Conservation (phyloP, 78 protist genomes). For the Cavenderia fasciculata region DNA sequence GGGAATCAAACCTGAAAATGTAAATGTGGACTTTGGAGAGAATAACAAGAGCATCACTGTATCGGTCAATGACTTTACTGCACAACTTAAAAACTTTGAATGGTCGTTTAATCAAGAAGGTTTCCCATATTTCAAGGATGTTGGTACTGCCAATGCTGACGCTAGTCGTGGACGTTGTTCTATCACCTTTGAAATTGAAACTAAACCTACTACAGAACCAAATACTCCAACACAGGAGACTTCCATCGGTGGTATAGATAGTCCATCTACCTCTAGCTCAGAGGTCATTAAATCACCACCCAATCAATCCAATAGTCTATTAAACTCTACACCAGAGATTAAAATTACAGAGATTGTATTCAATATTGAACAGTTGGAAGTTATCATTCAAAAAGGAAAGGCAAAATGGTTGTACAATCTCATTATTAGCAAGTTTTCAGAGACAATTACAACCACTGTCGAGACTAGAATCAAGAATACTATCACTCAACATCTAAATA, state of each 20-base stretch:
- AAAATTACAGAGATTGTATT: slow-evolving; percentile 48
- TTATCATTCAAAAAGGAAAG: slow-evolving; percentile 50
- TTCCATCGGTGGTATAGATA: too few relatives aligned
- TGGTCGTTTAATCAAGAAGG: slow-evolving; percentile 61
- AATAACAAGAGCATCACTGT: slow-evolving; percentile 34
- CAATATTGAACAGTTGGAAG: slow-evolving; percentile 37
- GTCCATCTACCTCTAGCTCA: too few relatives aligned
- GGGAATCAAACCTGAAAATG: slow-evolving; percentile 52
- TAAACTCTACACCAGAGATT: slow-evolving; percentile 54
- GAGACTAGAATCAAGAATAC: slow-evolving; percentile 59
- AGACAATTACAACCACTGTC: slow-evolving; percentile 34
- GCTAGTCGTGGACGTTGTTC: slow-evolving; percentile 21
- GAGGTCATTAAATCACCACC: too few relatives aligned
- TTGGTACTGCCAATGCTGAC: slow-evolving; percentile 49
- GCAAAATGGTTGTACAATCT: slow-evolving; percentile 58
- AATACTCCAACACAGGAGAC: too few relatives aligned
- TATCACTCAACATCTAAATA: slow-evolving; percentile 28
- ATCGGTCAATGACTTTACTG: slow-evolving; percentile 19
- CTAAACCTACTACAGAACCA: neutral
- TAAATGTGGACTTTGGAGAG: slow-evolving; percentile 48
- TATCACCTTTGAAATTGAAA: slow-evolving; percentile 47
- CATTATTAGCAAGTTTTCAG: slow-evolving; percentile 56
- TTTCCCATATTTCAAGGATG: slow-evolving; percentile 67
- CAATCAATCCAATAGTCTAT: too few relatives aligned
- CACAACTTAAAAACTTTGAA: slow-evolving; percentile 30